Conservation (phyloP, 352 stramenopile genomes). For the Globisporangium emineosum region DNA sequence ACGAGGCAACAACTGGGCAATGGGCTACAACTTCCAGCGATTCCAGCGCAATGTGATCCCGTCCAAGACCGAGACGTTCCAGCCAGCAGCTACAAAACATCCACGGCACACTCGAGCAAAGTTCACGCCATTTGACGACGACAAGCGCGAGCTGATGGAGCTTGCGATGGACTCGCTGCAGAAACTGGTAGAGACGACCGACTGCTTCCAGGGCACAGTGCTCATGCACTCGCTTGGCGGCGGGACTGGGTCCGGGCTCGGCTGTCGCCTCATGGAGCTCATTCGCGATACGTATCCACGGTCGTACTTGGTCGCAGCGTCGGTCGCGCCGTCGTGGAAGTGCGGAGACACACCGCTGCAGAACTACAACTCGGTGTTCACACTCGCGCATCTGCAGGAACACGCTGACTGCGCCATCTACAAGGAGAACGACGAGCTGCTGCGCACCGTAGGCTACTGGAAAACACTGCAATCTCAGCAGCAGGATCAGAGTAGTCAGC, state of each 20-base stretch:
- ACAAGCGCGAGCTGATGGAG: slow-evolving; percentile 52
- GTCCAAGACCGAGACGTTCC: slow-evolving; percentile 7
- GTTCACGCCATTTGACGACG: slow-evolving; percentile 17
- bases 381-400: slow-evolving; percentile 62
- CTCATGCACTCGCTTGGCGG: slow-evolving; percentile 81
- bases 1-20: slow-evolving; percentile 88
- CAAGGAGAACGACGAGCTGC: slow-evolving; percentile 85
- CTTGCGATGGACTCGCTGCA: slow-evolving; percentile 72
- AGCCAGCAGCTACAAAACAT: background rate
- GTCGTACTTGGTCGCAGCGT: slow-evolving; percentile 59
- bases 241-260: slow-evolving; percentile 77
- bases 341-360: slow-evolving; percentile 76
- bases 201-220: slow-evolving; percentile 69
- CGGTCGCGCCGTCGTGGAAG: slow-evolving; percentile 60
- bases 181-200: slow-evolving; percentile 63
- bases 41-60: slow-evolving; percentile 34
- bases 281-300: slow-evolving; percentile 78
- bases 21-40: slow-evolving; percentile 74
- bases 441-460: slow-evolving; percentile 57
- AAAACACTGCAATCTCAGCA: slow-evolving; percentile 23
- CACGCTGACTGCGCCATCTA: slow-evolving; percentile 78
- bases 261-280: slow-evolving; percentile 78
- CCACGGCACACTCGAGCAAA: slow-evolving; percentile 1
- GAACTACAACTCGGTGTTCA: slow-evolving; percentile 85
- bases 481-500: background rate